Percentiles rank a stretch among this genome's conserved stretches.
Conservation (phyloP, 345 rosid species). For the Physaria fendleri region DNA sequence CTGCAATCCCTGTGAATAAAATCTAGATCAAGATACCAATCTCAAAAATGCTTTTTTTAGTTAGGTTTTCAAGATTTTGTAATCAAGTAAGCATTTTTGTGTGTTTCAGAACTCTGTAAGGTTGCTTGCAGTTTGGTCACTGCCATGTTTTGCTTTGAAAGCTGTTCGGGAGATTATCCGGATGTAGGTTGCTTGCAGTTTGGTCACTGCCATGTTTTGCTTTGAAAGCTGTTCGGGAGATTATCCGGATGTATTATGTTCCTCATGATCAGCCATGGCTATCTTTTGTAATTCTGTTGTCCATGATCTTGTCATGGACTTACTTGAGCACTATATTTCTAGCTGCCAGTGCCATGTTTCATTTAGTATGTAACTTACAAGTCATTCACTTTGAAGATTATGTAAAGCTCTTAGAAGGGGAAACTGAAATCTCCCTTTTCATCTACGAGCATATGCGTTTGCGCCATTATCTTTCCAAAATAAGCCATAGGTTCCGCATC, state of each 20-base stretch:
- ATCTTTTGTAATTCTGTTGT: constrained; percentile 44
- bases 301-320: constrained; percentile 69
- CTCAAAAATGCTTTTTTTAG: too few species aligned
- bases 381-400: constrained; percentile 83
- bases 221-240: constrained; percentile 60
- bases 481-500: constrained; percentile 92
- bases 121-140: constrained; percentile 56
- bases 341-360: constrained; percentile 72
- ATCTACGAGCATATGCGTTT: constrained; percentile 74
- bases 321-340: constrained; percentile 59
- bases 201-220: constrained; percentile 76
- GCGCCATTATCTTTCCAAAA: constrained; percentile 73
- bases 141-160: constrained; percentile 72
- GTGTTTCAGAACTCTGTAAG: constrained; percentile 50
- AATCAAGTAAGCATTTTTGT: background rate
- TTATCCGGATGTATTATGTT: constrained; percentile 43
- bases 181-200: constrained; percentile 28
- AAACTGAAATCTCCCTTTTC: constrained; percentile 51
- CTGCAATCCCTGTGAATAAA: too few species aligned
- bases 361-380: constrained; percentile 87
- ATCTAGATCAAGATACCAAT: too few species aligned
- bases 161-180: constrained; percentile 55
- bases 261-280: constrained; percentile 60
- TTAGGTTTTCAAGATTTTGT: background rate
- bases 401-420: constrained; percentile 59